Evolutionary conservation across 192 early-diverging fungal genomes (phyloP), one percentile per base, ranked within the genome.

Genomic region (Coemansia sp.): DNA sequence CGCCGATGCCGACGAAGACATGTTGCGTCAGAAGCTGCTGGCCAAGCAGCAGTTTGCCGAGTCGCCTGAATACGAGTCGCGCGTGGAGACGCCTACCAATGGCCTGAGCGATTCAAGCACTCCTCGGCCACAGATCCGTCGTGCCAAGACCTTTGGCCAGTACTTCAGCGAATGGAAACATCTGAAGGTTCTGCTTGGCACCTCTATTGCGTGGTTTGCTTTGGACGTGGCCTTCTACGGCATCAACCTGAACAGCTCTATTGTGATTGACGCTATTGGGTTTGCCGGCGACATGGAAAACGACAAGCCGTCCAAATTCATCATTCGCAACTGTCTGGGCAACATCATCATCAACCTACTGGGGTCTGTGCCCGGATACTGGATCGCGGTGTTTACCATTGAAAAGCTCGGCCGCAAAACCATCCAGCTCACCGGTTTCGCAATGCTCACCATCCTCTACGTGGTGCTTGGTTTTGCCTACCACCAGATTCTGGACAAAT

Each of bases 401-500:
- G 97, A 99, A 61, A 77, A 76, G 62, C 67, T 92, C 33, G 97
- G 97, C 66, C 92, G 97, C 71, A 95, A 93, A 73, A 76, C 73
- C n/a, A 99, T 99, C 61, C 95, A 96, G 72, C 89, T 94, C 67
- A 83, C 91, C 73, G 96, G 96, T 62, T 99, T 97, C 75, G 83
- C 50, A 11, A 80, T 90, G 66, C 82, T 92, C 50, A 87, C 91
- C 29, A 73, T 95, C 28, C 74, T 93, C 67, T 94, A 94, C 66
- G 72, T 87, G 28, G 69, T 91, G 34, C 66, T 92, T 32, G 90
- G 90, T 38, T 92, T 91, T 64, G 89, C 67, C 30, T 91, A 92
- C 74, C 62, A 88, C 62, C 49, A 82, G 57, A 91, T 93, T 61
- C 69, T 86, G 36, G 82, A 80, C 69, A 77, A 60, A 52, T 91